Conservation (phyloP, 805 yeast genomes). For the Myxozyma vanderwaltii region DNA sequence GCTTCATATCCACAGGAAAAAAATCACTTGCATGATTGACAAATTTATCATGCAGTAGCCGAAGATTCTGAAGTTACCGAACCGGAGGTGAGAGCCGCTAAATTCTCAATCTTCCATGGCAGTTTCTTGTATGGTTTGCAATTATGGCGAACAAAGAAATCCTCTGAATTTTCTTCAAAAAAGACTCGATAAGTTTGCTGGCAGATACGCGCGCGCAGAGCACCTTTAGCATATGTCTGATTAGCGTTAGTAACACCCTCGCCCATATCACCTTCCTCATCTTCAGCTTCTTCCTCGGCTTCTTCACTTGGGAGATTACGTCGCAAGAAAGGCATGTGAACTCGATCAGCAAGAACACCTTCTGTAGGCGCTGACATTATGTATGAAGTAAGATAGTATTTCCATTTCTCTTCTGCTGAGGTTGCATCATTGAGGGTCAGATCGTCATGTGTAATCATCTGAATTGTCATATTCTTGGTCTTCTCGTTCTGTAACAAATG, state of each 20-base stretch:
- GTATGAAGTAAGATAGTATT: constrained; percentile 89
- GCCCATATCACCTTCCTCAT: constrained; percentile 3
- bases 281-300: constrained; percentile 31
- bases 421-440: constrained; percentile 73
- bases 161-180: constrained; percentile 77
- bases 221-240: constrained; percentile 47
- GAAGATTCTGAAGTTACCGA: not conserved
- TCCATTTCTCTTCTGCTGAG: constrained; percentile 80
- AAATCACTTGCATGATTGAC: too few relatives aligned
- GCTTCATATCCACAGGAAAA: too few relatives aligned
- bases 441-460: constrained; percentile 85
- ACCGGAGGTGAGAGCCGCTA: not conserved
- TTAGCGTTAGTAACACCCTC: not conserved
- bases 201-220: constrained; percentile 75
- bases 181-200: constrained; percentile 76
- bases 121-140: constrained; percentile 21
- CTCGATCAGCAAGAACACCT: constrained; percentile 78
- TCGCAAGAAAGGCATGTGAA: constrained; percentile 78
- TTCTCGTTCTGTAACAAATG: constrained; percentile 45
- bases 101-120: constrained; percentile 23
- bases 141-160: constrained; percentile 63
- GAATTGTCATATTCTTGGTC: constrained; percentile 61
- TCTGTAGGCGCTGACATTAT: constrained; percentile 97
- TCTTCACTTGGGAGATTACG: constrained; percentile 42
- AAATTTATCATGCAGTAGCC: not conserved